A percentile compares a stretch with the other conserved stretches of the same genome.
Conservation (phyloP, 768 basidiomycete genomes). For the Leccinum subgranulosum region DNA sequence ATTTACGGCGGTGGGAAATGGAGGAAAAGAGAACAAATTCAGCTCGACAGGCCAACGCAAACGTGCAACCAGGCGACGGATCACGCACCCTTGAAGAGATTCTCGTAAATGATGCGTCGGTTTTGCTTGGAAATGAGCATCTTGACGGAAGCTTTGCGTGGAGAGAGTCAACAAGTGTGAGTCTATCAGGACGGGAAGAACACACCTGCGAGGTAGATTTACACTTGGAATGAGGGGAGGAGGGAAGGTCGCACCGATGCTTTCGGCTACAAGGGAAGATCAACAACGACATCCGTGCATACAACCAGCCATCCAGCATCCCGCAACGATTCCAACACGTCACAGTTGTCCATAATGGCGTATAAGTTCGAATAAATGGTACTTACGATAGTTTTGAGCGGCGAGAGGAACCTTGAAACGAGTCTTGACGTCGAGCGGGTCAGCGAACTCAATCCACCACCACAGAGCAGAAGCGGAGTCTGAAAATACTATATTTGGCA, state of each 20-base stretch:
- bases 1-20: too few species aligned
- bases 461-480: constrained; percentile 21
- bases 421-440: constrained; percentile 39
- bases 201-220: background rate
- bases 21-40: background rate
- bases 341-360: constrained; percentile 5
- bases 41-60: background rate
- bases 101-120: constrained; percentile 95
- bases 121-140: constrained; percentile 99
- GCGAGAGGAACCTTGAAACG: constrained; percentile 27
- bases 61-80: background rate
- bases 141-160: constrained; percentile 36
- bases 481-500: constrained; percentile 14
- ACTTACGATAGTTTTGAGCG: constrained; percentile 22
- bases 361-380: background rate
- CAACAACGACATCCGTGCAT: constrained; percentile 30
- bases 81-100: constrained; percentile 96
- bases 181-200: background rate
- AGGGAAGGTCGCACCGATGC: constrained; percentile 28
- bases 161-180: constrained; percentile 25
- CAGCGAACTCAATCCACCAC: constrained; percentile 21
- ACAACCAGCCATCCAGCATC: constrained; percentile 33
- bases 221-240: background rate
- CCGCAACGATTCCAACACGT: background rate
- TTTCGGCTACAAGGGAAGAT: constrained; percentile 27